These are phyloP conservation scores for Cymbidium sinense DNA, from an alignment of 106 monocot species.

Conservation along the genomic window DNA sequence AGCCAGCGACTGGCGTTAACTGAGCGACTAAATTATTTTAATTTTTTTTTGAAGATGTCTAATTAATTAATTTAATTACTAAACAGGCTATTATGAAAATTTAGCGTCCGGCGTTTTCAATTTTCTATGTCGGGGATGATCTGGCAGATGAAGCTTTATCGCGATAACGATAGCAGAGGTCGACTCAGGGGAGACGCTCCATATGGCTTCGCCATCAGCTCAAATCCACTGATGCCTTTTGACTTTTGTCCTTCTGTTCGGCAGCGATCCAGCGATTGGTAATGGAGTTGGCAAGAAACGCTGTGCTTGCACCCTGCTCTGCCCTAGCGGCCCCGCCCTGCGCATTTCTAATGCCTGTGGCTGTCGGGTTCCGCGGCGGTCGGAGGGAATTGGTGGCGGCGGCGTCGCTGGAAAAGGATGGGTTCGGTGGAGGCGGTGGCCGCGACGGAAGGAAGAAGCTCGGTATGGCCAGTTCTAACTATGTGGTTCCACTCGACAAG, in stretches of 20 bases:
- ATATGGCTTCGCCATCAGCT: too few species aligned
- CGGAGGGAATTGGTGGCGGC: background rate
- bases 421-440: background rate
- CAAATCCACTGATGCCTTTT: background rate
- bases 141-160: background rate
- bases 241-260: background rate
- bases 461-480: slow-evolving; percentile 49
- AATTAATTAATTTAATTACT: too few species aligned
- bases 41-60: too few species aligned
- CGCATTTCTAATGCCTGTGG: background rate
- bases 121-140: background rate
- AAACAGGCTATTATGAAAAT: too few species aligned
- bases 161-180: background rate
- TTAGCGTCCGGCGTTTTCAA: too few species aligned
- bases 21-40: too few species aligned
- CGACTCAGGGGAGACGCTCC: background rate
- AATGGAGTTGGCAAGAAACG: background rate
- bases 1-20: too few species aligned
- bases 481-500: slow-evolving; percentile 82
- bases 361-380: background rate
- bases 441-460: slow-evolving; percentile 5
- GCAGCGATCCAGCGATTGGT: background rate
- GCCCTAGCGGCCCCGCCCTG: background rate
- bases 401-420: background rate
- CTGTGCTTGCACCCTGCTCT: background rate